Percentiles rank a stretch among this genome's conserved stretches.
Conservation (phyloP, 306 rosid genomes). For the Prinsepia uniflora region DNA sequence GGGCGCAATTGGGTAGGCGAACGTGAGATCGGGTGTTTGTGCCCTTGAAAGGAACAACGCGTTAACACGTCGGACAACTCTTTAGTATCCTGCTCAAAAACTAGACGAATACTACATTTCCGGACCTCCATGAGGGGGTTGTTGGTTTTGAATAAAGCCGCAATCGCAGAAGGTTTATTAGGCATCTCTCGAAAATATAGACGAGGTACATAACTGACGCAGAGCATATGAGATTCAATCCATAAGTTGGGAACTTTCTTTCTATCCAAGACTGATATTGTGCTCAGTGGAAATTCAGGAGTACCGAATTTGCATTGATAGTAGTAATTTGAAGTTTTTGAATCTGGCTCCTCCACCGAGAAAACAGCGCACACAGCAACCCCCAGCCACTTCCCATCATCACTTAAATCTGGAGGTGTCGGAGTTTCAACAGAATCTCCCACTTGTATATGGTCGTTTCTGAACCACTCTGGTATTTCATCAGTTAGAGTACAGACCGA, state of each 20-base stretch:
- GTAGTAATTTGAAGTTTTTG: too few species aligned
- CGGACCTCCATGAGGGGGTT: neutral
- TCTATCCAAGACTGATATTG: too few species aligned
- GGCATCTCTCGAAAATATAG: neutral
- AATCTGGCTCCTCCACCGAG: neutral
- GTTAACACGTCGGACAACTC: too few species aligned
- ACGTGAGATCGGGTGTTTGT: too few species aligned
- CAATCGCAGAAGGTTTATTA: neutral
- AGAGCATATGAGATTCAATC: too few species aligned
- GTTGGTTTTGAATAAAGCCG: neutral
- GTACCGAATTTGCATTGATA: neutral
- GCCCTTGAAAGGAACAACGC: too few species aligned
- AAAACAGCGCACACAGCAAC: constrained; percentile 5
- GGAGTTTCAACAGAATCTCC: neutral
- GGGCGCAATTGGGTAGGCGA: too few species aligned
- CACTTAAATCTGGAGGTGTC: neutral
- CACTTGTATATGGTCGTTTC: neutral
- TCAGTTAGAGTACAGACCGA: neutral
- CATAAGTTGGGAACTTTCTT: too few species aligned
- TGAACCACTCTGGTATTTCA: constrained; percentile 3
- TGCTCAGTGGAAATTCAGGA: neutral
- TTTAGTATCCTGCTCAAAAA: neutral
- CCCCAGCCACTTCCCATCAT: neutral
- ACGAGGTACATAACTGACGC: neutral
- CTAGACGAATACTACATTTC: constrained; percentile 8